phyloP scores from a whole-genome alignment of 176 grass and related monocot genomes.

The Chloris gayana region DNA sequence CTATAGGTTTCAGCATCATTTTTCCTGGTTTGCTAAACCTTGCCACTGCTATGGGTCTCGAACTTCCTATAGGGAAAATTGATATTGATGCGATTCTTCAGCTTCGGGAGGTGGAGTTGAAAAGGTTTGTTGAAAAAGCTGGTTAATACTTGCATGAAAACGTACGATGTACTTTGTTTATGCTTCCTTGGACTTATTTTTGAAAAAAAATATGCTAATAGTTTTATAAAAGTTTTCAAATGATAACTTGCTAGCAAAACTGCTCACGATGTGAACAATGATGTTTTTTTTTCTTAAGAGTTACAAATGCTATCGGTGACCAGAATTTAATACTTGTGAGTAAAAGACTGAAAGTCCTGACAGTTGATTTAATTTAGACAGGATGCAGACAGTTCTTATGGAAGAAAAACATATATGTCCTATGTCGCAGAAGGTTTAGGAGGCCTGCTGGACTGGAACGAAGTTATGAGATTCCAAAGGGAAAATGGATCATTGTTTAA shows the following conservation, averaged over 20 bases:
- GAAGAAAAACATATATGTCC: slow-evolving; percentile 57
- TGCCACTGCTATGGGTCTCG: slow-evolving; percentile 55
- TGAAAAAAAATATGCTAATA: too few relatives aligned
- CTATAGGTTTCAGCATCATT: slow-evolving; percentile 76
- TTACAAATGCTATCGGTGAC: background rate
- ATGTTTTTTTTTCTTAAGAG: background rate
- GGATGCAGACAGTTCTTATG: slow-evolving; percentile 21
- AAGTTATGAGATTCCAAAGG: slow-evolving; percentile 62
- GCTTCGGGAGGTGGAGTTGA: slow-evolving; percentile 50
- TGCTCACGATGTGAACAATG: background rate
- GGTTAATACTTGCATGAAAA: background rate
- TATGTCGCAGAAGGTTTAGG: slow-evolving; percentile 70
- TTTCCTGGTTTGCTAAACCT: slow-evolving; percentile 63
- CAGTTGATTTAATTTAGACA: slow-evolving; percentile 35
- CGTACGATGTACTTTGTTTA: too few relatives aligned
- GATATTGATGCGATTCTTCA: slow-evolving; percentile 37
- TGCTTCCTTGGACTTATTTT: background rate
- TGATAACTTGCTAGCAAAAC: background rate
- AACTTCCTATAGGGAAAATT: slow-evolving; percentile 42
- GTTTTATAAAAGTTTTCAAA: too few relatives aligned
- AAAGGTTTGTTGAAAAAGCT: slow-evolving; percentile 46
- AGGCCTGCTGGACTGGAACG: slow-evolving; percentile 47
- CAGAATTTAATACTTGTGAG: background rate
- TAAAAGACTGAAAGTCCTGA: background rate
- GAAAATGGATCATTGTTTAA: slow-evolving; percentile 78